Percentiles rank a stretch among this genome's conserved stretches.
These are phyloP conservation scores for Hygrophoropsis aurantiaca DNA, from an alignment of 768 basidiomycete species.

Conservation along the genomic window DNA sequence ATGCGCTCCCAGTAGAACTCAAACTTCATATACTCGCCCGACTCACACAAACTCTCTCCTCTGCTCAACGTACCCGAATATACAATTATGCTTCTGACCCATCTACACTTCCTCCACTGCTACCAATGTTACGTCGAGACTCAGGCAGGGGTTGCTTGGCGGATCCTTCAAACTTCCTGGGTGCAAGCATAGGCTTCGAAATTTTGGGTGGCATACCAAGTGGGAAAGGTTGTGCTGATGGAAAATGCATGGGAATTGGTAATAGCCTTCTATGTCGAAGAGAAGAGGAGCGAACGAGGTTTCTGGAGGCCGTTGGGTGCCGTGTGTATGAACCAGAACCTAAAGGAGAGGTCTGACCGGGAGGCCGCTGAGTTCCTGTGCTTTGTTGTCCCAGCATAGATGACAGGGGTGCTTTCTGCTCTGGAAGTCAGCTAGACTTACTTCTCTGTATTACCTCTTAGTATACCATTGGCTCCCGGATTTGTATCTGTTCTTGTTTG, in stretches of 20 bases:
- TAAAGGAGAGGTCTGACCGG: not conserved
- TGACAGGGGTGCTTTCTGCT: no score
- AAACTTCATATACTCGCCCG: conserved; percentile 55
- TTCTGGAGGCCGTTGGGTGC: conserved; percentile 47
- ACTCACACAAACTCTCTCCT: conserved; percentile 55
- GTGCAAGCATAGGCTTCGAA: conserved; percentile 12
- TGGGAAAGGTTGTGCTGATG: conserved; percentile 29
- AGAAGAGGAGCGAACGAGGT: conserved; percentile 42
- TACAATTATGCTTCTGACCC: conserved; percentile 50
- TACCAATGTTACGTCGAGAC: conserved; percentile 29
- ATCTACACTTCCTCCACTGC: conserved; percentile 47
- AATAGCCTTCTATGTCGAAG: conserved; percentile 39
- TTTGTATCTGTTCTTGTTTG: no score
- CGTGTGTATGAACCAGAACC: conserved; percentile 42
- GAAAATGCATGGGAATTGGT: conserved; percentile 38
- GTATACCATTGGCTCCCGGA: no score
- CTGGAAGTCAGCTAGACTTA: no score
- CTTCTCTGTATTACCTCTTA: no score
- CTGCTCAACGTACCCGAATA: conserved; percentile 56
- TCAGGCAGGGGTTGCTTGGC: conserved; percentile 14
- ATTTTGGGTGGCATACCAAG: conserved; percentile 9
- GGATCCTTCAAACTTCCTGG: conserved; percentile 18
- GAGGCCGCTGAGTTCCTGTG: no score
- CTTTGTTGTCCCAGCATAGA: no score
- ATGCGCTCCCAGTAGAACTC: conserved; percentile 54